Conservation (phyloP, 805 yeast species). For the Isabelozyma rhagii region DNA sequence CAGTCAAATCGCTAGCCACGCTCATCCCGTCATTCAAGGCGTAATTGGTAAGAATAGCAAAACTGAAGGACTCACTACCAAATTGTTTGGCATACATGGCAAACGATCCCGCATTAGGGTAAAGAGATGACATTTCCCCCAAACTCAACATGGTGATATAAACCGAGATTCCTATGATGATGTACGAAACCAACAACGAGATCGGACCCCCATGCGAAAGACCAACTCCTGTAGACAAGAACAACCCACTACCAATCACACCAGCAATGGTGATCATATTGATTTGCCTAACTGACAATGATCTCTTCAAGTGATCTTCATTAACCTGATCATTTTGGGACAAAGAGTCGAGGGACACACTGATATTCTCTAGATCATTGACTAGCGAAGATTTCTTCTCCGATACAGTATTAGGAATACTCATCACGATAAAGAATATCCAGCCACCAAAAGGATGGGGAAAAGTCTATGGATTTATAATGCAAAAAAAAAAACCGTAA, state of each 20-base stretch:
- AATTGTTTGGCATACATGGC: conserved; percentile 48
- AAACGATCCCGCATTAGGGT: conserved; percentile 56
- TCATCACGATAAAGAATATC: too few species aligned
- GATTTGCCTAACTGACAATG: conserved; percentile 21
- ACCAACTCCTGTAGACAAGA: conserved; percentile 28
- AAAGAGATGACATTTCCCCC: conserved; percentile 55
- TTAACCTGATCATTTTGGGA: not conserved
- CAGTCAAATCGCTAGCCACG: conserved; percentile 47
- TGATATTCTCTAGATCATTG: not conserved
- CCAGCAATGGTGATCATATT: conserved; percentile 38
- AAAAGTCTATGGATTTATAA: not conserved
- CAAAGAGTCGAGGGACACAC: not conserved
- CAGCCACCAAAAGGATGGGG: not conserved
- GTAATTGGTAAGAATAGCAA: conserved; percentile 48
- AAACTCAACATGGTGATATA: conserved; percentile 51
- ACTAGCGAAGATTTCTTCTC: not conserved
- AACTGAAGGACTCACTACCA: conserved; percentile 50
- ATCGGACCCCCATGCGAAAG: conserved; percentile 33
- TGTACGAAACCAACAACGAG: conserved; percentile 29
- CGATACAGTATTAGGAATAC: not conserved
- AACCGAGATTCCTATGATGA: conserved; percentile 41
- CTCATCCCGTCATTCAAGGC: conserved; percentile 52
- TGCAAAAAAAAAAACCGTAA: not conserved
- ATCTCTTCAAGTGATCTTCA: conserved; percentile 18
- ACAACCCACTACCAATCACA: conserved; percentile 34